These are phyloP conservation scores for Eremochloa ophiuroides DNA, from an alignment of 176 grass and related monocot genomes.

Conservation along the genomic window DNA sequence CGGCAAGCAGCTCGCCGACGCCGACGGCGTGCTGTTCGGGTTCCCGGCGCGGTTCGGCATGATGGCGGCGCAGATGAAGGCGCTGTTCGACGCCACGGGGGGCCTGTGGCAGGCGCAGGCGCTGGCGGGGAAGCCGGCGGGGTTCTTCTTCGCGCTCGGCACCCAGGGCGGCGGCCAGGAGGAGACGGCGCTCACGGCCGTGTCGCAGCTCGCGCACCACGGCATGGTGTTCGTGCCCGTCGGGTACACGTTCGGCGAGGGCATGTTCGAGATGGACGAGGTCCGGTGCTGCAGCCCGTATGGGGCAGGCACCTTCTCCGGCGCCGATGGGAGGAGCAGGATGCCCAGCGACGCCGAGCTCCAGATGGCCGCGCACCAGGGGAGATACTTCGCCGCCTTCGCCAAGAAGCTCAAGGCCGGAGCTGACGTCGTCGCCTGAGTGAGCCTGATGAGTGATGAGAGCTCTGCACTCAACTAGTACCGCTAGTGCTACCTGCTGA, in stretches of 20 bases:
- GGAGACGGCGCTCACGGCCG: background rate
- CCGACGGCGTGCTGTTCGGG: slow-evolving; percentile 41
- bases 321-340: background rate
- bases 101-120: slow-evolving; percentile 27
- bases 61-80: slow-evolving; percentile 47
- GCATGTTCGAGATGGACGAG: background rate
- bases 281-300: background rate
- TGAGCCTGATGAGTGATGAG: too few relatives aligned
- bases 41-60: slow-evolving; percentile 49
- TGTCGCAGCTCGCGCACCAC: background rate
- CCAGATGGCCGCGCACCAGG: background rate
- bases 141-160: slow-evolving; percentile 23
- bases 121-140: slow-evolving; percentile 38
- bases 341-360: background rate
- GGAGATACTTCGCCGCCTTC: background rate
- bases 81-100: slow-evolving; percentile 37
- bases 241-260: background rate
- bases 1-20: slow-evolving; percentile 21
- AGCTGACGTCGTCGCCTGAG: background rate
- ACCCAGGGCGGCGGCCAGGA: slow-evolving; percentile 45
- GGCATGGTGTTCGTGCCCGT: background rate
- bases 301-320: background rate
- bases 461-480: too few relatives aligned
- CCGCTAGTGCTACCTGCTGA: too few relatives aligned
- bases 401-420: background rate